Conservation (phyloP, 768 basidiomycete species). For the Trametes elegans region DNA sequence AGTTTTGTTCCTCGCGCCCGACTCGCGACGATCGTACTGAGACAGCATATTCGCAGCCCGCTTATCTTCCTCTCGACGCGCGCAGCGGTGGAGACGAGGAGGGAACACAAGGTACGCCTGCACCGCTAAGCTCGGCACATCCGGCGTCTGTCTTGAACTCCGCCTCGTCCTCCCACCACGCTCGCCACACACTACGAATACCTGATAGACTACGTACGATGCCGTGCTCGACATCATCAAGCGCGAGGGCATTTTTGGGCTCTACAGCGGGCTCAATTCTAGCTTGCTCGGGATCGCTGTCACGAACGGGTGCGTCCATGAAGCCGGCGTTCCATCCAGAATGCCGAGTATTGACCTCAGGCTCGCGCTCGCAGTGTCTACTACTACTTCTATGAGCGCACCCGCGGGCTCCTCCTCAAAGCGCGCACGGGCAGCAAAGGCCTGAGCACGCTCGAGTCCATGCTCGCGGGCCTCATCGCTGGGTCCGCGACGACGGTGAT, state of each 20-base stretch:
- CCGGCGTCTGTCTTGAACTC: background rate
- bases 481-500: conserved; percentile 87
- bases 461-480: conserved; percentile 84
- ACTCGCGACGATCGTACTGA: background rate
- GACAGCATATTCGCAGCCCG: conserved; percentile 50
- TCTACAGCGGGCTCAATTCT: conserved; percentile 86
- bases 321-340: no score
- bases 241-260: conserved; percentile 77
- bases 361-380: conserved; percentile 76
- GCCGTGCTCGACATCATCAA: conserved; percentile 74
- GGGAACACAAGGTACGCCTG: conserved; percentile 63
- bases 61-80: conserved; percentile 90
- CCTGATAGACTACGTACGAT: conserved; percentile 56
- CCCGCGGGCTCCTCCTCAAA: conserved; percentile 51
- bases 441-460: conserved; percentile 83
- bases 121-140: background rate
- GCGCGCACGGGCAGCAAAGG: conserved; percentile 60
- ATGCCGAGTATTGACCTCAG: no score
- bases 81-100: conserved; percentile 87
- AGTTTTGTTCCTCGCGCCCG: conserved; percentile 28
- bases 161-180: background rate
- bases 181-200: background rate
- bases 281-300: conserved; percentile 88
- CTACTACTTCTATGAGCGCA: conserved; percentile 88
- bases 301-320: conserved; percentile 78